phyloP scores from a whole-genome alignment of 2,329 filamentous ascomycete genomes.

The Graphilbum ipis-grandicollis region DNA sequence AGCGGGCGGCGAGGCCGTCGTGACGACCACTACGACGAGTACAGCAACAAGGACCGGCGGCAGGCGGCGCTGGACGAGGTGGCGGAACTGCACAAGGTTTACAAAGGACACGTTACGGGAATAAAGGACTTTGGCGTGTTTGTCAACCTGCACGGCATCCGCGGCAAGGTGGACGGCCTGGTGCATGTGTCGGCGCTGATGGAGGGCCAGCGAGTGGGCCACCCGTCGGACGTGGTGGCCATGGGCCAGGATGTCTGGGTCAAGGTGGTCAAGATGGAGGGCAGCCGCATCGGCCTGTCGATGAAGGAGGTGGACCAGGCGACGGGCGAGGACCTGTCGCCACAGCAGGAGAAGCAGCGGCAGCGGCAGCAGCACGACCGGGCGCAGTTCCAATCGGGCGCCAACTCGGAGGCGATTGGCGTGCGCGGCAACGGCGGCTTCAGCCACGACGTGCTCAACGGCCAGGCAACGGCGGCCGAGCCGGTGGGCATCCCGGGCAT shows the following conservation, averaged over 20 bases:
- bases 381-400: constrained; percentile 63
- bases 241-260: constrained; percentile 76
- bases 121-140: constrained; percentile 94
- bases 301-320: constrained; percentile 96
- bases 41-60: constrained; percentile 9
- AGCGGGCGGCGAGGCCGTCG: too few relatives aligned
- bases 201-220: constrained; percentile 71
- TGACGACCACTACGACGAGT: constrained; percentile 38
- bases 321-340: constrained; percentile 67
- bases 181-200: constrained; percentile 86
- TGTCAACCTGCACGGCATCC: constrained; percentile 76
- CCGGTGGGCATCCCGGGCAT: neutral
- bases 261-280: constrained; percentile 79
- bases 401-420: constrained; percentile 72
- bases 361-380: neutral
- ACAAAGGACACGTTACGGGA: constrained; percentile 76
- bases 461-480: constrained; percentile 29
- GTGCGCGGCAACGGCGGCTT: constrained; percentile 39
- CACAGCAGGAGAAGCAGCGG: constrained; percentile 35
- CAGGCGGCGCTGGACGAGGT: constrained; percentile 45
- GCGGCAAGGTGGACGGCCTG: constrained; percentile 77
- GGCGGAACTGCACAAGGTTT: constrained; percentile 72
- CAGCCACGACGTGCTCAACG: constrained; percentile 4
- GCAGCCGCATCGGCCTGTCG: constrained; percentile 65
- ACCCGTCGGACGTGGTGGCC: constrained; percentile 75